phyloP scores from a whole-genome alignment of 2,329 filamentous ascomycete species.

The Rhinocladiella mackenziei region DNA sequence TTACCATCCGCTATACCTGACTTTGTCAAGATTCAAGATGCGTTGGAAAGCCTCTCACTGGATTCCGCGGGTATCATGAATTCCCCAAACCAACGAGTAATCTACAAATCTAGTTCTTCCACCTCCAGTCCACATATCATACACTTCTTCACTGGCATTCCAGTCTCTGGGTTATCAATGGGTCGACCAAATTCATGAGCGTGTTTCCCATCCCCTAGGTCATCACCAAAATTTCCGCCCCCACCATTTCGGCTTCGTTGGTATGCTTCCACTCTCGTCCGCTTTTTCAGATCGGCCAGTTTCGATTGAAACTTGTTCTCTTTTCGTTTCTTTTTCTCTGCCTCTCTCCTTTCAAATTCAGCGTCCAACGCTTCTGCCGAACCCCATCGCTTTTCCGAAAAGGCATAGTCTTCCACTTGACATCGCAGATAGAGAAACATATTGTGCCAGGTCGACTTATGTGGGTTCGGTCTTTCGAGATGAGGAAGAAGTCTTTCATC shows the following conservation, averaged over 20 bases:
- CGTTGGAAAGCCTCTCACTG: too few relatives aligned
- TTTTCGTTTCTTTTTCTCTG: slow-evolving; percentile 77
- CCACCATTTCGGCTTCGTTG: slow-evolving; percentile 60
- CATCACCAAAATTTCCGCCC: slow-evolving; percentile 67
- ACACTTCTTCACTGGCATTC: slow-evolving; percentile 65
- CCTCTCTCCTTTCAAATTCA: slow-evolving; percentile 76
- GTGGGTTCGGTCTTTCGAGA: slow-evolving; percentile 84
- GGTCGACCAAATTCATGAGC: slow-evolving; percentile 77
- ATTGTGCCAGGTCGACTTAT: slow-evolving; percentile 94
- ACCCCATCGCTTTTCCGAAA: slow-evolving; percentile 81
- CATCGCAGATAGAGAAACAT: slow-evolving; percentile 97
- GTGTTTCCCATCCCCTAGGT: slow-evolving; percentile 66
- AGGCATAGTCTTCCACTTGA: slow-evolving; percentile 91
- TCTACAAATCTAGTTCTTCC: slow-evolving; percentile 60
- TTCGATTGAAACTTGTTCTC: slow-evolving; percentile 90
- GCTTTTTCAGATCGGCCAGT: slow-evolving; percentile 83
- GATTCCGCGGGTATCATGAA: too few relatives aligned
- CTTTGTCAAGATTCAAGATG: too few relatives aligned
- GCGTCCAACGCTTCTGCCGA: slow-evolving; percentile 77
- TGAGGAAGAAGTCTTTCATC: slow-evolving; percentile 83
- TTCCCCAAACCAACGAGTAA: background rate
- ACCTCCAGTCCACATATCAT: slow-evolving; percentile 65
- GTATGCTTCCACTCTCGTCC: slow-evolving; percentile 87
- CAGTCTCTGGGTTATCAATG: slow-evolving; percentile 55
- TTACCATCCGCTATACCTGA: too few relatives aligned